Evolutionary conservation across 768 basidiomycete genomes (phyloP), one percentile per base, ranked within the genome.

Genomic region (Pulveroboletus sp.): DNA sequence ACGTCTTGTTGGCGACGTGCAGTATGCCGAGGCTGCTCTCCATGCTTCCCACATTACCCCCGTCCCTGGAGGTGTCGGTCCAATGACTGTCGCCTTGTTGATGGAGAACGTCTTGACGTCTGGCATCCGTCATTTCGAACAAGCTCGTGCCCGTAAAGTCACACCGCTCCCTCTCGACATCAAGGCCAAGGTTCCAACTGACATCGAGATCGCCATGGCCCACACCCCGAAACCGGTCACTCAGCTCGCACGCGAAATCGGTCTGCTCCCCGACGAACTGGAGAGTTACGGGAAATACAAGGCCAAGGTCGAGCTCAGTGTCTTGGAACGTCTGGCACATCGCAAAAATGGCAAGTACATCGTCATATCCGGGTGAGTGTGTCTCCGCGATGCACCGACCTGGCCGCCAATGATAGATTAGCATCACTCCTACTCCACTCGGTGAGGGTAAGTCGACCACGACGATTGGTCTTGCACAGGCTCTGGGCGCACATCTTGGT

Each of bases 361-460:
- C 58, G 80, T 98, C 58, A 86, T 99, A 40, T 84, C 96, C 40
- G 96, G 92, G 85, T 89, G 71, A 50, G 76, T 61, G 36, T 19
- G 12, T 31, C 24, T 49, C 24, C 41, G 35, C 11, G 6, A 14
- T 22, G 5, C 6, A 31, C 30, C 22, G 27, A 27, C 4, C 6
- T 17, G 12, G 38, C 8, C 4, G 11, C 12, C 23, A 11, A 49
- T 13, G 11, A 47, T 27, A 30, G 9, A 10, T 19, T 41, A 89
- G 92, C 45, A 97, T 97, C 59, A 97, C 94, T 1, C 94, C 95
- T 2, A 97, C 94, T 11, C 95, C 94, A 9, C 77, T 98, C 29
- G 95, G 95, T 38, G 96, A 98, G 73, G 96, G 96, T 36, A 98
- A 99, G 70, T 97, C 94, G 6, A 98, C 96, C 6, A 98, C 94